Percentiles rank a stretch among this genome's conserved stretches.
These are phyloP conservation scores for Globisporangium camurandrum DNA, from an alignment of 352 stramenopile species.

Conservation along the genomic window DNA sequence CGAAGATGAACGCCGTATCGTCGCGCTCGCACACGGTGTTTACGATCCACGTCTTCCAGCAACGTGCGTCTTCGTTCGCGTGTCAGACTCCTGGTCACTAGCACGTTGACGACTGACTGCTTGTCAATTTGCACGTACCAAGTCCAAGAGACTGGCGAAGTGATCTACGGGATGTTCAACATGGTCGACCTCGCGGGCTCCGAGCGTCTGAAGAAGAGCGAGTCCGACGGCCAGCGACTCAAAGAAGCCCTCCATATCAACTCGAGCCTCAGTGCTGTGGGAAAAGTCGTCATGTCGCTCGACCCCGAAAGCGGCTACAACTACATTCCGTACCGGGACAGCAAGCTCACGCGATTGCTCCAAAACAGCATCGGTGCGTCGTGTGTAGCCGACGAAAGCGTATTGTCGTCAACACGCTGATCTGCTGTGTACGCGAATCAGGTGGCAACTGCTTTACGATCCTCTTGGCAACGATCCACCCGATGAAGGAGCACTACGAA, in stretches of 20 bases:
- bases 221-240: slow-evolving; percentile 75
- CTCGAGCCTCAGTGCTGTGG: slow-evolving; percentile 74
- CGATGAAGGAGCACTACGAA: slow-evolving; percentile 86
- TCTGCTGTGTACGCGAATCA: too few relatives aligned
- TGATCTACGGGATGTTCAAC: slow-evolving; percentile 82
- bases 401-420: not conserved
- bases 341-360: slow-evolving; percentile 73
- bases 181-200: slow-evolving; percentile 82
- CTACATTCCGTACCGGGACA: slow-evolving; percentile 84
- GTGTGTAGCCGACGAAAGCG: too few relatives aligned
- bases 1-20: slow-evolving; percentile 89
- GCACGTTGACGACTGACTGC: not conserved
- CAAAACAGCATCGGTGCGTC: slow-evolving; percentile 75
- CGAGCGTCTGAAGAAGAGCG: slow-evolving; percentile 82
- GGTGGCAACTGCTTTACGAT: slow-evolving; percentile 85
- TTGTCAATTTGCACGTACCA: not conserved
- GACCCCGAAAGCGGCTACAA: slow-evolving; percentile 83
- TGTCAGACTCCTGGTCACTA: too few relatives aligned
- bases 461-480: slow-evolving; percentile 82
- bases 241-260: slow-evolving; percentile 86
- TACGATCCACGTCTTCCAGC: slow-evolving; percentile 81
- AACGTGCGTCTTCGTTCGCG: too few relatives aligned
- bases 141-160: slow-evolving; percentile 63
- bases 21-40: slow-evolving; percentile 86
- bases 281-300: slow-evolving; percentile 84